Evolutionary conservation across 805 yeast species (phyloP), one percentile per base, ranked within the genome.

Genomic region (Ogataea ganodermae): DNA sequence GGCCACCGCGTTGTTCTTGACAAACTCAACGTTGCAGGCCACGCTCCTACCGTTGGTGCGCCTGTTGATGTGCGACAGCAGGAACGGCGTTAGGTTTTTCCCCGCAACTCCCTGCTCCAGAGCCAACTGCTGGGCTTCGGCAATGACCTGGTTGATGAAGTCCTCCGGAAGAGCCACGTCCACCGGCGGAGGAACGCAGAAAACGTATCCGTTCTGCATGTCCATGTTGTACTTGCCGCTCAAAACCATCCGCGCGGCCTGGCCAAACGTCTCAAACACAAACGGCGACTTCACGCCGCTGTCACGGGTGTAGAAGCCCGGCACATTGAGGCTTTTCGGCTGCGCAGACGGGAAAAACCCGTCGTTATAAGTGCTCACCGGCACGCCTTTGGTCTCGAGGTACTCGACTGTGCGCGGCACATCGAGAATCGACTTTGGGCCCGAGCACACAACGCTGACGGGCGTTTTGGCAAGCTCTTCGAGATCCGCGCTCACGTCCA

Each of bases 381-480:
- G 85, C 0, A 89, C 96, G 12, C 97, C 97, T 66, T 89, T 90
- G 0, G 97, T 89, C 64, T 89, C 97, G 44, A 89, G 71, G 60
- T 84, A 88, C 63, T 89, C 97, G 76, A 89, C 73, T 0, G 97
- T 90, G 52, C 85, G 74, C 8, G 76, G 81, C 45, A 90, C 84
- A 59, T 89, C 97, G 46, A 89, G 69, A 44, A 89, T 89, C 31
- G 90, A 81, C 62, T 89, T 89, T 1, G 96, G 96, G 0, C 97
- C 97, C 6, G 96, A 83, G 62, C 96, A 89, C 8, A 89, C 91
- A n/a, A 89, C 96, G 0, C 89, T 82, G 1, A 89, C 89, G 0
- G 91, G 88, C 0, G 96, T 90, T 47, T 82, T 74, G 1, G 90
- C 84, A 45, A 90, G 71, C 61, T 89, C 97, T 42, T 89, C 91